These are phyloP conservation scores for Didymella glomerata DNA, from an alignment of 2,329 filamentous ascomycete genomes.

Conservation along the genomic window DNA sequence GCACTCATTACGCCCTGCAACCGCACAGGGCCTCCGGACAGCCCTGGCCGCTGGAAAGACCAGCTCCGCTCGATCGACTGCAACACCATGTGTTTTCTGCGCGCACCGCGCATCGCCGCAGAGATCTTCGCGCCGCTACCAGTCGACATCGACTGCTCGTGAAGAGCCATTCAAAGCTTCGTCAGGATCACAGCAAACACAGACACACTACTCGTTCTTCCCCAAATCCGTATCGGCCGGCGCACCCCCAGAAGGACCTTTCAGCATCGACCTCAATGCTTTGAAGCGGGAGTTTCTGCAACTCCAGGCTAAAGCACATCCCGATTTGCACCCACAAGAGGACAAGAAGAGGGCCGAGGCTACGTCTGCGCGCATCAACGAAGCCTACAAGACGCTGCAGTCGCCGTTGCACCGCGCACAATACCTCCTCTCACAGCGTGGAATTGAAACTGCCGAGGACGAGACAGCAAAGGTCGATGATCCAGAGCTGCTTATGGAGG, in stretches of 20 bases:
- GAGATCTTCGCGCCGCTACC: conserved; percentile 29
- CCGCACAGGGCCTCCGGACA: conserved; percentile 38
- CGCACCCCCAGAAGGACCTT: conserved; percentile 79
- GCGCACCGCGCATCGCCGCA: conserved; percentile 25
- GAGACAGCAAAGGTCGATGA: conserved; percentile 76
- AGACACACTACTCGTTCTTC: conserved; percentile 88
- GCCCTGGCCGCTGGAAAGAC: conserved; percentile 27
- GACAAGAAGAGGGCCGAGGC: conserved; percentile 73
- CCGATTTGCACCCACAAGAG: conserved; percentile 66
- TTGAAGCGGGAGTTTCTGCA: conserved; percentile 87
- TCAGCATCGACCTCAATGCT: conserved; percentile 73
- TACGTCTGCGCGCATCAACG: conserved; percentile 84
- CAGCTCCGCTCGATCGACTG: conserved; percentile 25
- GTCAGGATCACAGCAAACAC: conserved; percentile 20
- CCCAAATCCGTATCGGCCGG: conserved; percentile 78
- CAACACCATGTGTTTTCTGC: conserved; percentile 40
- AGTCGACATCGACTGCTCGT: conserved; percentile 32
- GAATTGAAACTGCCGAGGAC: conserved; percentile 80
- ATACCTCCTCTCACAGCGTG: conserved; percentile 77
- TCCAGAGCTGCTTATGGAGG: conserved; percentile 76
- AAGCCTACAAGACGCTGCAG: conserved; percentile 85
- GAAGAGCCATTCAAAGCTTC: conserved; percentile 30
- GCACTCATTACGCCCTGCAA: conserved; percentile 34
- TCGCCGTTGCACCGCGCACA: conserved; percentile 85
- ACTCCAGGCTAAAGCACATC: conserved; percentile 80